These are phyloP conservation scores for Podila minutissima DNA, from an alignment of 192 early-diverging fungal genomes.

Conservation along the genomic window DNA sequence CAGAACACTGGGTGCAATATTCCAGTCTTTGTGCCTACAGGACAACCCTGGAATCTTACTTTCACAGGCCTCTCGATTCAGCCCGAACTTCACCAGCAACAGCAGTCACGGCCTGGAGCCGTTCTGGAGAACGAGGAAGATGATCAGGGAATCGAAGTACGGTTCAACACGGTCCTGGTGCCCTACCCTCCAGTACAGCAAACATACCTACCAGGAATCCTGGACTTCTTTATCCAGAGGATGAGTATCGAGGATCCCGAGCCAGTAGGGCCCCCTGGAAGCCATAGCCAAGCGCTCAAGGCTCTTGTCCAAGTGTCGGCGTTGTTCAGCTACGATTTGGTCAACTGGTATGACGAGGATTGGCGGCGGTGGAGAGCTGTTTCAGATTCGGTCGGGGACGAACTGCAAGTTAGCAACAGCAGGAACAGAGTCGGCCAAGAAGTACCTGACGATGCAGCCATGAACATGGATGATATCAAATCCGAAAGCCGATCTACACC, in stretches of 20 bases:
- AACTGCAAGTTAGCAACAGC: not conserved
- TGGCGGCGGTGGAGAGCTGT: constrained; percentile 55
- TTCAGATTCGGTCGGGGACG: constrained; percentile 3
- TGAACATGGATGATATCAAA: constrained; percentile 38
- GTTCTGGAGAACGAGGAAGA: constrained; percentile 15
- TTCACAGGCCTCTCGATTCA: constrained; percentile 36
- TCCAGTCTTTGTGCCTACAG: constrained; percentile 68
- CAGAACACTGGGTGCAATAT: constrained; percentile 72
- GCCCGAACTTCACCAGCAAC: constrained; percentile 15
- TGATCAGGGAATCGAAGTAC: constrained; percentile 36
- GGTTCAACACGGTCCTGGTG: constrained; percentile 52
- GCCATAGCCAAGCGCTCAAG: constrained; percentile 5
- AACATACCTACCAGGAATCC: constrained; percentile 47
- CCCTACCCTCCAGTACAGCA: constrained; percentile 41
- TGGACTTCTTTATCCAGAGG: constrained; percentile 49
- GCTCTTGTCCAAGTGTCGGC: constrained; percentile 35
- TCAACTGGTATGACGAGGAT: constrained; percentile 65
- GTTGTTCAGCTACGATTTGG: constrained; percentile 61
- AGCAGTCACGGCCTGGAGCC: constrained; percentile 13
- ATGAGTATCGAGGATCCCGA: constrained; percentile 46
- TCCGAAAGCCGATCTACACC: constrained; percentile 11
- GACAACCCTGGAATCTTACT: constrained; percentile 51
- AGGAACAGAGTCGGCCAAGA: not conserved
- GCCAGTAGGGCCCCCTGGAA: constrained; percentile 9
- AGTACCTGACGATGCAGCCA: not conserved